Evolutionary conservation across 768 basidiomycete genomes (phyloP).

Genomic region (Leccinum rimulosum): DNA sequence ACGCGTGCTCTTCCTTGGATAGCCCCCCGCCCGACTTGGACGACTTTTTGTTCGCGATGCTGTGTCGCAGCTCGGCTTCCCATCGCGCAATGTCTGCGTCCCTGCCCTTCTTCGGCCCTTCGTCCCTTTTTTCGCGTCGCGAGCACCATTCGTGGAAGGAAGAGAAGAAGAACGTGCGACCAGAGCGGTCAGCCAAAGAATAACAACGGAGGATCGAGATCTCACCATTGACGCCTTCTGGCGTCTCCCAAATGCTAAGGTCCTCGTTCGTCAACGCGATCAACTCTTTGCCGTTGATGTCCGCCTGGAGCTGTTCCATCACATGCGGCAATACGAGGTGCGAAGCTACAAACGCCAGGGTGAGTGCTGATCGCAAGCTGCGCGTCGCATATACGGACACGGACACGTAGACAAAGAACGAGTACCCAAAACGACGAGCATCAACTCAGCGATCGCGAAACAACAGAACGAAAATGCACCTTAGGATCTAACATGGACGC

Average conservation of each 20-base stretch:
- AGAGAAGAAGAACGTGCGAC: no score
- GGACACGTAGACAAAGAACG: background rate
- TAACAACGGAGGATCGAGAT: background rate
- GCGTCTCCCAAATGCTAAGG: constrained; percentile 81
- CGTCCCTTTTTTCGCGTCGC: constrained; percentile 51
- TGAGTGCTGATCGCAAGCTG: constrained; percentile 63
- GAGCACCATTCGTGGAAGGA: constrained; percentile 46
- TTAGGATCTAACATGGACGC: constrained; percentile 46
- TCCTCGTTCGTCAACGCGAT: constrained; percentile 68
- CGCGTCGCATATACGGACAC: no score
- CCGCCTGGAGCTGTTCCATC: constrained; percentile 60
- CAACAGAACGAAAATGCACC: constrained; percentile 31
- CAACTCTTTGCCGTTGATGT: constrained; percentile 62
- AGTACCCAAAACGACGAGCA: background rate
- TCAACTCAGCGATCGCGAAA: background rate
- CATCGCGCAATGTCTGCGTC: constrained; percentile 86
- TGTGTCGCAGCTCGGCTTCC: constrained; percentile 91
- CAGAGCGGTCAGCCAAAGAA: background rate
- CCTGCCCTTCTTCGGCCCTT: constrained; percentile 70
- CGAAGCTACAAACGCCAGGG: constrained; percentile 75
- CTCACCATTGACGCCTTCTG: constrained; percentile 79
- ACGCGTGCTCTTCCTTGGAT: constrained; percentile 81
- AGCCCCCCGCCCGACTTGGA: constrained; percentile 38
- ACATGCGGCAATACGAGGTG: constrained; percentile 61
- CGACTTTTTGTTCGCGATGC: constrained; percentile 76